Percentiles rank a stretch among this genome's conserved stretches.
These are phyloP conservation scores for Metschnikowia dekortorum DNA, from an alignment of 805 yeast genomes.

Conservation along the genomic window DNA sequence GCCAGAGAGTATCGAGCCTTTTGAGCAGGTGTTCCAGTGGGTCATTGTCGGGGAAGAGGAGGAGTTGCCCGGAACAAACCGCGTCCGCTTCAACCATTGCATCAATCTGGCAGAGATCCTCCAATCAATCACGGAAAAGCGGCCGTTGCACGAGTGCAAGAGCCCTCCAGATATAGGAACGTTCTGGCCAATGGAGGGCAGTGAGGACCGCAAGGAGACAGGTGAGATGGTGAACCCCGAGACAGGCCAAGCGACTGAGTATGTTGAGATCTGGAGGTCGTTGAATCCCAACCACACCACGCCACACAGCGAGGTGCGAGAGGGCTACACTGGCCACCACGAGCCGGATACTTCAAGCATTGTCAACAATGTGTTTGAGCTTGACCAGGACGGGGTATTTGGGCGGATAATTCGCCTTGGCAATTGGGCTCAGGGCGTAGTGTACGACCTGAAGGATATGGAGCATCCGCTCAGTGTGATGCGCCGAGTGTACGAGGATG, in stretches of 20 bases:
- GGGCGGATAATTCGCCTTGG: slow-evolving; percentile 49
- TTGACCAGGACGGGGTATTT: slow-evolving; percentile 18
- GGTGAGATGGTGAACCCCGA: slow-evolving; percentile 47
- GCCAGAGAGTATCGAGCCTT: slow-evolving; percentile 6
- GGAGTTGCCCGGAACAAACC: slow-evolving; percentile 30
- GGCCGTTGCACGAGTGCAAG: slow-evolving; percentile 25
- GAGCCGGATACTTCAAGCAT: slow-evolving; percentile 21
- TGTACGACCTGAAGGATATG: slow-evolving; percentile 23
- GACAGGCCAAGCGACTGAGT: slow-evolving; percentile 39
- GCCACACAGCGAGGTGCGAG: slow-evolving; percentile 26
- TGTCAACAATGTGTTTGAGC: slow-evolving; percentile 12
- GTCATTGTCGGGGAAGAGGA: slow-evolving; percentile 50
- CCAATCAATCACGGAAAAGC: slow-evolving; percentile 25
- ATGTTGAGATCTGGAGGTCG: slow-evolving; percentile 54
- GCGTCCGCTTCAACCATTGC: slow-evolving; percentile 38
- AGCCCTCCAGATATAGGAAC: slow-evolving; percentile 43
- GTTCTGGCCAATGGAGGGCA: slow-evolving; percentile 35
- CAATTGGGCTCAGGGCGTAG: slow-evolving; percentile 49
- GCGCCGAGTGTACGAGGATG: slow-evolving; percentile 18
- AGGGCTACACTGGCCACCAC: slow-evolving; percentile 5
- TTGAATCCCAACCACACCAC: slow-evolving; percentile 36
- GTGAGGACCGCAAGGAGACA: slow-evolving; percentile 44
- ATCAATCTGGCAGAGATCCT: slow-evolving; percentile 39
- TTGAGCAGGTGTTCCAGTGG: slow-evolving; percentile 47
- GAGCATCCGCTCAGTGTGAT: slow-evolving; percentile 26